Base-by-base conservation (phyloP, 129 eudicot genomes). In the Helianthus tuberosus region DNA sequence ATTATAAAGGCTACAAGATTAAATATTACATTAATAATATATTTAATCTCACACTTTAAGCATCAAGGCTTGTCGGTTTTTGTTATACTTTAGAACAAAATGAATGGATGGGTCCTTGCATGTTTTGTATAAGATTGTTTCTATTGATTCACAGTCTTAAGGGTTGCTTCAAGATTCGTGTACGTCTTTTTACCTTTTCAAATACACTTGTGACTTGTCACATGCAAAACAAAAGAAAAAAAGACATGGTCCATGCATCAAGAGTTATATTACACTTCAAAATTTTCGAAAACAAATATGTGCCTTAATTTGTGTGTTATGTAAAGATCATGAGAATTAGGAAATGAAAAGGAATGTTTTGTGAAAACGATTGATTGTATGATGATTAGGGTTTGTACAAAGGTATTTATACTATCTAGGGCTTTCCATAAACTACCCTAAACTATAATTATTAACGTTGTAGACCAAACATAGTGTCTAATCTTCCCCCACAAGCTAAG, bases 181-280 rank as follows among this genome's bases (percentile, higher is more conserved):
- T 5, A 39, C 9, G 46, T 27, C 51, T 10, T 61, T 47, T 73
- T 13, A 61, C 16, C 11, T 61, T 73, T 48, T 11, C 51, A 62
- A 32, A 14, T 29, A 73, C 77, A 73, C 69, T 46, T 62, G 78
- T 74, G 71, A 73, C 60, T 46, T 63, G 78, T 74, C 78, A 73
- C 60, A 60, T 73, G 69, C 77, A 47, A 73, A 27, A 15, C 57
- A 0, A 61, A 63, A 11, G 41, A 16, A 50, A 48, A n/a, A n/a
- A 62, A 49, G 51, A 62, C 5, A 74, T 47, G 59, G 20, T 20
- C 64, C 51, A 69, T 17, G 63, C 49, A 35, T 69, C 63, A 53
- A 68, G 32, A 49, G 0, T 16, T 66, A 44, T 41, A 0, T 62
- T 38, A 32, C 48, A 6, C 11, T 63, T 63, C 13, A 35, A 62